Conservation (phyloP, 1,284 basidiomycete genomes). For the Ustilago loliicola region DNA sequence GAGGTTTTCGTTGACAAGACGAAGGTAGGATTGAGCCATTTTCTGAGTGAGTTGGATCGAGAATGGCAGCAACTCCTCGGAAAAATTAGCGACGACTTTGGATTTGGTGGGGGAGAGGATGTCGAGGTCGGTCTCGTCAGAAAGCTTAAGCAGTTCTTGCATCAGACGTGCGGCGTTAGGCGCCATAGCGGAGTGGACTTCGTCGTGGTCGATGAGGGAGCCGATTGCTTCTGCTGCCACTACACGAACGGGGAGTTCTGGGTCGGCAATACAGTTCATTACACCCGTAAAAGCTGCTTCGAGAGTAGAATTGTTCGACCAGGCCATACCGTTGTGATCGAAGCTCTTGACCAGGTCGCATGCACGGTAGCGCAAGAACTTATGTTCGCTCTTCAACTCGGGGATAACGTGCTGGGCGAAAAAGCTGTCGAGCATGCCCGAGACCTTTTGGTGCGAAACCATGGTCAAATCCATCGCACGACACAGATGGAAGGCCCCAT, state of each 20-base stretch:
- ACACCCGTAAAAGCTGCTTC: conserved; percentile 66
- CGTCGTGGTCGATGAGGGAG: conserved; percentile 79
- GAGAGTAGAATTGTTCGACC: conserved; percentile 58
- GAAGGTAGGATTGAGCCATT: conserved; percentile 75
- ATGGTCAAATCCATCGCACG: conserved; percentile 61
- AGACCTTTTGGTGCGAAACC: conserved; percentile 62
- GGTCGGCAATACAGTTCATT: conserved; percentile 73
- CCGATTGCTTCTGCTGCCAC: conserved; percentile 85
- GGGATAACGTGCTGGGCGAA: conserved; percentile 67
- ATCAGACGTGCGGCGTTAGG: conserved; percentile 88
- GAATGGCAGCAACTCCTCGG: conserved; percentile 86
- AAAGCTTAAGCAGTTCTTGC: conserved; percentile 88
- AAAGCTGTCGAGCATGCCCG: conserved; percentile 61
- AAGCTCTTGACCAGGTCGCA: conserved; percentile 64
- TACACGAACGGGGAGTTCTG: conserved; percentile 85
- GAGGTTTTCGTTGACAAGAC: conserved; percentile 71
- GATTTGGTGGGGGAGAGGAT: conserved; percentile 84
- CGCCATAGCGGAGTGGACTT: conserved; percentile 80
- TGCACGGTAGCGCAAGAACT: conserved; percentile 65
- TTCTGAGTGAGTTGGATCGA: conserved; percentile 84
- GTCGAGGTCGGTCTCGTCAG: conserved; percentile 90
- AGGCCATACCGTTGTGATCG: conserved; percentile 63
- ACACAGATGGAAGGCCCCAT: conserved; percentile 66
- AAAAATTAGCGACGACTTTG: conserved; percentile 86
- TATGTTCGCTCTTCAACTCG: conserved; percentile 59